Evolutionary conservation across 345 rosid genomes (phyloP), one percentile per base, ranked within the genome.

Genomic region (Pistacia integerrima): DNA sequence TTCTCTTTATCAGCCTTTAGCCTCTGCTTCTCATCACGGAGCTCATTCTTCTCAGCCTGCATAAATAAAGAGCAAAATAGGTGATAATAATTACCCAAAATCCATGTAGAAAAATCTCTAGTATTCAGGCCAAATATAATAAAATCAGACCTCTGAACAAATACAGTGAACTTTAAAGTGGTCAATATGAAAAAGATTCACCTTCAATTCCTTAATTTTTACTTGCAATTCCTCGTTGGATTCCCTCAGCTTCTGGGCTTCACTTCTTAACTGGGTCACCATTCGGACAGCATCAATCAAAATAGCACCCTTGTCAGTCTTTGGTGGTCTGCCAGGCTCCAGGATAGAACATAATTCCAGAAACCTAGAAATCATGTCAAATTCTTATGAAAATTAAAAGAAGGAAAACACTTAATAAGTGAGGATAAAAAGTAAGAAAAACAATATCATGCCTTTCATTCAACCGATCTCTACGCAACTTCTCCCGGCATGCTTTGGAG

Each of bases 21-120:
- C 73, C 76, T 82, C 78, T 82, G 85, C 82, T 89, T 87, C 81
- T 89, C 92, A 66, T 84, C 88, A 4, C 89, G 74, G 41, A 87
- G 92, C 44, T 89, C 90, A 59, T 79, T 85, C 86, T 87, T 89
- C 81, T 85, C 92, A 44, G 80, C 87, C 89, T 89, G 35, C 62
- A 74, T 36, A 9, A 14, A 58, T 52, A 70, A 11, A 35, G 46
- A 67, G 64, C 30, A 49, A 80, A 36, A 35, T 67, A 67, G 62
- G 46, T 57, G 25, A 4, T 41, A 7, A 65, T 18, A 13, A 51
- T 71, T 64, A 57, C 18, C 30, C 35, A 72, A 38, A 41, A 38
- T 33, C 58, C 35, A n/a, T 14, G 17, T 4, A 48, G 61, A 52
- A 74, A 60, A 59, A 54, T 69, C 36, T 22, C 36, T 18, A 55